A percentile compares a stretch with the other conserved stretches of the same genome.
These are phyloP conservation scores for Quercus rubra DNA, from an alignment of 306 rosid species.

Conservation along the genomic window DNA sequence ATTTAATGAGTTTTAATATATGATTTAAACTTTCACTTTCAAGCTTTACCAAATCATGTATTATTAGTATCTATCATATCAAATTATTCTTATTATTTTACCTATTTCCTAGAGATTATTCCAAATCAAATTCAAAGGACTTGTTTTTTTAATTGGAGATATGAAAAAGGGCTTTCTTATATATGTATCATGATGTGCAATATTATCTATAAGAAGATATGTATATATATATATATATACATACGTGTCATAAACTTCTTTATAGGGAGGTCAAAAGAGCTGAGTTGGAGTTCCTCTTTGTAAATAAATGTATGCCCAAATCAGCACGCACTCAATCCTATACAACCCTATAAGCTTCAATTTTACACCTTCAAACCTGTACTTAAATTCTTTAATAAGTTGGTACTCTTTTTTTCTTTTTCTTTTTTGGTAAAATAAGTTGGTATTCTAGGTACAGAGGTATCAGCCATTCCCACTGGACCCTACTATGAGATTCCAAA, in stretches of 20 bases:
- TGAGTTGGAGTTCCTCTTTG: slow-evolving; percentile 2
- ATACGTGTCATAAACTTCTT: not conserved
- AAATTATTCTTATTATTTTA: too few species aligned
- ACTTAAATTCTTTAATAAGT: not conserved
- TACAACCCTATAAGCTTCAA: not conserved
- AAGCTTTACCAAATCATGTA: too few species aligned
- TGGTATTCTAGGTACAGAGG: slow-evolving; percentile 9
- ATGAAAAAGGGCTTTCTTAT: too few species aligned
- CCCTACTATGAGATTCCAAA: slow-evolving; percentile 7
- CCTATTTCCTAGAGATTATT: too few species aligned
- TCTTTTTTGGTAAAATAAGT: not conserved
- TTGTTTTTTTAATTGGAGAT: too few species aligned
- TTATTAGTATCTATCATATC: too few species aligned
- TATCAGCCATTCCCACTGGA: slow-evolving; percentile 29
- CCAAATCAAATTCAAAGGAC: too few species aligned
- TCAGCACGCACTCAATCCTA: slow-evolving; percentile 11
- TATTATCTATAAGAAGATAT: too few species aligned
- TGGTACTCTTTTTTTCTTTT: not conserved
- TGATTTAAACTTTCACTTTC: too few species aligned
- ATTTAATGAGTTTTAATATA: too few species aligned
- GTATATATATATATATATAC: not conserved
- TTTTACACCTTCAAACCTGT: not conserved
- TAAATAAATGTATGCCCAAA: not conserved
- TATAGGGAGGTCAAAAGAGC: not conserved
- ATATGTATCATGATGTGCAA: too few species aligned